Base-by-base conservation (phyloP, 306 rosid species). In the Citrullus amarus region DNA sequence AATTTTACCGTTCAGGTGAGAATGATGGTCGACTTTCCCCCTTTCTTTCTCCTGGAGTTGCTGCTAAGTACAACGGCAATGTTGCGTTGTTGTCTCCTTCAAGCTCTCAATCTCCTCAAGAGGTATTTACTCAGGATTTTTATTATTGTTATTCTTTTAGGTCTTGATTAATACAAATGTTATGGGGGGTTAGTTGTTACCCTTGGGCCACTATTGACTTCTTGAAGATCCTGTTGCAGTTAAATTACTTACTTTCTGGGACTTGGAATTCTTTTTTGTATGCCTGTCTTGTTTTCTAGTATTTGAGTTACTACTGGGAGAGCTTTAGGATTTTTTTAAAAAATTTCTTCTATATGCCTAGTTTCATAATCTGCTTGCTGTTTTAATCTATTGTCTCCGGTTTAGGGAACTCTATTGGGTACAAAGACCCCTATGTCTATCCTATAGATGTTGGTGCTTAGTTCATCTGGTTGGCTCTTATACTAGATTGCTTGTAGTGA, bases 21-120 rank as follows among this genome's bases (percentile, higher is more conserved):
- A 81, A 79, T 82, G 99, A 91, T 76, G 97, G 96, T 48, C 92
- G 90, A 55, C 87, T 89, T 82, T 92, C 99, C 76, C 97, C 98
- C 20, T 90, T 94, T 84, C 86, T 89, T 70, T 83, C 96, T 85
- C 78, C 88, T 38, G 97, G 90, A 77, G 89, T 89, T 78, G 84
- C 88, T 44, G 54, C 93, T 62, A 91, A 91, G 89, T 89, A 91
- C 88, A 91, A 87, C 74, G 91, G 92, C 75, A 92, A 84, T 88
- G 89, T 88, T 68, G 78, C 92, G 2, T 89, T 85, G 76, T 80
- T 95, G 88, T 90, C 97, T 67, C 83, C 88, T 2, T 83, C 92
- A 41, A 89, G 82, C 79, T 86, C 93, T 71, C 96, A 92, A 83
- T 83, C 97, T 82, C 91, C 89, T 68, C 99, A 88, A 90, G 97